These are phyloP conservation scores for Selaginella tamariscina DNA, from an alignment of 75 land plant species.

Conservation along the genomic window DNA sequence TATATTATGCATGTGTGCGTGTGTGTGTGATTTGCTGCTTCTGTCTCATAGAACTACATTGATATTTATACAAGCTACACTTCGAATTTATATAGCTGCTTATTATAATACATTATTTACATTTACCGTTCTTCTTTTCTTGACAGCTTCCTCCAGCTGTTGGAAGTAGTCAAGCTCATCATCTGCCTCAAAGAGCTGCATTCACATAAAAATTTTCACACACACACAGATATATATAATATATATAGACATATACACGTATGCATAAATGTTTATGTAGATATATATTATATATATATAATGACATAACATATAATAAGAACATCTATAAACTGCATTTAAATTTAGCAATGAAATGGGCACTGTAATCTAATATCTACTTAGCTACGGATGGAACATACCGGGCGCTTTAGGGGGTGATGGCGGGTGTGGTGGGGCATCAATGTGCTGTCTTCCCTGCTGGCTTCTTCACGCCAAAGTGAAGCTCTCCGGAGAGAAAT, in stretches of 20 bases:
- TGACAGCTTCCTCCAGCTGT: constrained; percentile 20
- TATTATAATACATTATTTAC: too few species aligned
- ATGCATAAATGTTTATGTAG: too few species aligned
- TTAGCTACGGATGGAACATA: background rate
- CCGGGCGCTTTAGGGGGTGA: background rate
- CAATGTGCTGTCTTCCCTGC: background rate
- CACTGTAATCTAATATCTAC: too few species aligned
- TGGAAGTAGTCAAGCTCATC: constrained; percentile 15
- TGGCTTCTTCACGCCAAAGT: constrained; percentile 15
- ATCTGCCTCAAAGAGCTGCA: constrained; percentile 13
- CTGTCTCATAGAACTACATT: too few species aligned
- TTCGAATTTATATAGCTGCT: too few species aligned
- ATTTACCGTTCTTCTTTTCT: constrained; percentile 18
- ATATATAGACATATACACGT: background rate
- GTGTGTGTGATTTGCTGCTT: too few species aligned
- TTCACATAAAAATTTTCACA: background rate
- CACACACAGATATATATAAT: background rate
- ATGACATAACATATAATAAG: constrained; percentile 8
- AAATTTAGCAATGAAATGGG: too few species aligned
- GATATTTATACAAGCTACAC: too few species aligned
- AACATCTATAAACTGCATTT: too few species aligned
- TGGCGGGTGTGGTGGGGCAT: constrained; percentile 5
- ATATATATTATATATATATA: background rate
- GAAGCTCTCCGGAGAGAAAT: constrained; percentile 13
- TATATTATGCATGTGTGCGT: too few species aligned